Base-by-base conservation (phyloP, 1,284 basidiomycete genomes). In the Athelia sp. region DNA sequence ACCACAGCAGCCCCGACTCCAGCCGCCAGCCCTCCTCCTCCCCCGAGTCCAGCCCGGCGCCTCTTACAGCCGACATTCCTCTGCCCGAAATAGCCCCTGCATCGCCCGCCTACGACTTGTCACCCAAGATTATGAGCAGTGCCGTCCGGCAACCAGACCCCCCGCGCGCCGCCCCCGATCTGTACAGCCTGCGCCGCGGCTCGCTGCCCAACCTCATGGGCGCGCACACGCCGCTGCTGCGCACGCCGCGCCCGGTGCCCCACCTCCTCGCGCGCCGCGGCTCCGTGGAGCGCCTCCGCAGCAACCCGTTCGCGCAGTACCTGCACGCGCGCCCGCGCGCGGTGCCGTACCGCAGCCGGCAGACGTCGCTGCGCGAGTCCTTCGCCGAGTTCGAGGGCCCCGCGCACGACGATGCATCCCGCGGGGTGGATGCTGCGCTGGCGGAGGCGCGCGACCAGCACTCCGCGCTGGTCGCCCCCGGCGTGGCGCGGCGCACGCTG, bases 221-320 rank as follows among this genome's bases (percentile, higher is more conserved):
- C n/a, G 4, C 36, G 6, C 36, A 40, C 8, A 21, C 15, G 4
- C 9, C 19, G 9, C 19, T 40, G 15, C 15, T n/a, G 19, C 15
- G 36, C 8, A 8, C 19, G 36, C 9, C n/a, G 36, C 36, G n/a
- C 15, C 36, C 36, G 6, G n/a, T 21, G 15, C 8, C 73, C 53
- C 70, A 73, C 57, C 68, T 67, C 40, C 65, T 74, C 22, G 69
- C 73, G 22, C 71, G 82, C 53, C 73, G 83, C 42, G 68, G 76
- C 52, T 83, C 81, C 14, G 75, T 85, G 54, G 83, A 84, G 55
- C 75, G 81, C n/a, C 73, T 87, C 18, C 71, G 75, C 23, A 65
- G 65, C 22, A 83, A 87, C 54, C 84, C 85, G 0, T 87, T 79
- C 54, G 82, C 82, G 19, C 69, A 69, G 9, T 40, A 17, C 15